Evolutionary conservation across 495 filamentous ascomycete genomes (phyloP).

Genomic region (Bathelium albidoporum): DNA sequence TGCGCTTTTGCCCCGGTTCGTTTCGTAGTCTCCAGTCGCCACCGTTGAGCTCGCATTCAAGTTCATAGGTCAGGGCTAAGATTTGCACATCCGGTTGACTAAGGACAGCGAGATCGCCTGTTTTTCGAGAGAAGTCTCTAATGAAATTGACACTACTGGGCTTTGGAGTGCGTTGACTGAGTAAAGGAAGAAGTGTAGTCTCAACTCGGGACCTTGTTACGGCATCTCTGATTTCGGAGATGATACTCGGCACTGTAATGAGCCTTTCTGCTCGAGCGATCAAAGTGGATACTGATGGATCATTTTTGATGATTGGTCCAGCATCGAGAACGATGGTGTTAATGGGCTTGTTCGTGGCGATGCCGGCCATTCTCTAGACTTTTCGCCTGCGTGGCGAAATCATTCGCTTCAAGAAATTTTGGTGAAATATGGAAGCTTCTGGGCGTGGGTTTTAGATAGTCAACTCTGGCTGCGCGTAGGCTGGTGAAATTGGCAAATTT

Average conservation of each 20-base stretch:
- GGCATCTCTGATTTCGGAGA: slow-evolving; percentile 83
- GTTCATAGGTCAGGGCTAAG: slow-evolving; percentile 80
- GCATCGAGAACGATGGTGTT: slow-evolving; percentile 83
- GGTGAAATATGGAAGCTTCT: not conserved
- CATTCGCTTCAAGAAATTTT: too few relatives aligned
- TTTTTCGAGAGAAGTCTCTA: slow-evolving; percentile 78
- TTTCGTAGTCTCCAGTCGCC: slow-evolving; percentile 75
- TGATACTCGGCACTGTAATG: slow-evolving; percentile 75
- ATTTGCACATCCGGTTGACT: slow-evolving; percentile 82
- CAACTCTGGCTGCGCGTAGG: not conserved
- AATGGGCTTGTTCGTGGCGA: slow-evolving; percentile 48
- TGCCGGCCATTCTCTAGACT: not conserved
- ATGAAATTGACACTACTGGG: slow-evolving; percentile 67
- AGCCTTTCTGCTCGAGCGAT: slow-evolving; percentile 64
- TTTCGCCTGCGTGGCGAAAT: too few relatives aligned
- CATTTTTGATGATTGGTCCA: slow-evolving; percentile 83
- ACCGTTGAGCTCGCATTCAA: slow-evolving; percentile 74
- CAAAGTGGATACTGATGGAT: slow-evolving; percentile 67
- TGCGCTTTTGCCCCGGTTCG: slow-evolving; percentile 61
- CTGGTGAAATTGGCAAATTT: not conserved
- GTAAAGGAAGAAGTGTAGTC: slow-evolving; percentile 71
- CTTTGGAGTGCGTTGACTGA: slow-evolving; percentile 62
- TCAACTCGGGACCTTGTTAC: slow-evolving; percentile 69
- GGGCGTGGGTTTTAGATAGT: not conserved
- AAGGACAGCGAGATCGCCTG: slow-evolving; percentile 78